phyloP scores from a whole-genome alignment of 2,329 filamentous ascomycete species.

The Alternaria postmessia region DNA sequence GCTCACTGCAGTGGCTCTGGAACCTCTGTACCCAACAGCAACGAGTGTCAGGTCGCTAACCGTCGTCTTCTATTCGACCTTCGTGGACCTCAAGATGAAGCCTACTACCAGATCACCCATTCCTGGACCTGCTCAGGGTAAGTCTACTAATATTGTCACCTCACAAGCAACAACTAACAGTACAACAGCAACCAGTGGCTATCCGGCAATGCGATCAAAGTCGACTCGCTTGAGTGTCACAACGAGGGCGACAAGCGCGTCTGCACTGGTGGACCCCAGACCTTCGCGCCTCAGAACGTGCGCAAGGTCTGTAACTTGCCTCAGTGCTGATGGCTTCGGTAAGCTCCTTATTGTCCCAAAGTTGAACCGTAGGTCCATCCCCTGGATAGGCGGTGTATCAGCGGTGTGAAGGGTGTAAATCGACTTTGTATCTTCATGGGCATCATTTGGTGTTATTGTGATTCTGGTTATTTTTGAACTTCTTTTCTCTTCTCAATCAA shows the following conservation, averaged over 20 bases:
- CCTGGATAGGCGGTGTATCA: not conserved
- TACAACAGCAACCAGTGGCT: slow-evolving; percentile 28
- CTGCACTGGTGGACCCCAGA: slow-evolving; percentile 18
- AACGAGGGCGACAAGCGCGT: slow-evolving; percentile 5
- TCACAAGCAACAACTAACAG: not conserved
- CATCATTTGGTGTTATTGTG: not conserved
- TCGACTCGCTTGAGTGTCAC: slow-evolving; percentile 23
- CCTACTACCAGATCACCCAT: slow-evolving; percentile 39
- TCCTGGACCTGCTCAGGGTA: slow-evolving; percentile 41
- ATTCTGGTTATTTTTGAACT: not conserved
- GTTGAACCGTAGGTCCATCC: not conserved
- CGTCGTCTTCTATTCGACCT: slow-evolving; percentile 35
- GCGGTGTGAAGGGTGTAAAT: not conserved
- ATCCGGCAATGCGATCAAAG: slow-evolving; percentile 25
- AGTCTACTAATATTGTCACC: slow-evolving; percentile 7
- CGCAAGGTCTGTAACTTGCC: slow-evolving; percentile 28
- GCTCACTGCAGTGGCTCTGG: slow-evolving; percentile 30
- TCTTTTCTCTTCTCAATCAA: not conserved
- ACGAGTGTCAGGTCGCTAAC: slow-evolving; percentile 30
- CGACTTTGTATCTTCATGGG: not conserved
- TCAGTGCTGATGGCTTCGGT: slow-evolving; percentile 11
- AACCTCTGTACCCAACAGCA: slow-evolving; percentile 26
- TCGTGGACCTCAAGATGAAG: slow-evolving; percentile 23
- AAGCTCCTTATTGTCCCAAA: not conserved
- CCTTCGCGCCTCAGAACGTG: slow-evolving; percentile 33